phyloP scores from a whole-genome alignment of 768 basidiomycete genomes.

The Aureoboletus auriporus region DNA sequence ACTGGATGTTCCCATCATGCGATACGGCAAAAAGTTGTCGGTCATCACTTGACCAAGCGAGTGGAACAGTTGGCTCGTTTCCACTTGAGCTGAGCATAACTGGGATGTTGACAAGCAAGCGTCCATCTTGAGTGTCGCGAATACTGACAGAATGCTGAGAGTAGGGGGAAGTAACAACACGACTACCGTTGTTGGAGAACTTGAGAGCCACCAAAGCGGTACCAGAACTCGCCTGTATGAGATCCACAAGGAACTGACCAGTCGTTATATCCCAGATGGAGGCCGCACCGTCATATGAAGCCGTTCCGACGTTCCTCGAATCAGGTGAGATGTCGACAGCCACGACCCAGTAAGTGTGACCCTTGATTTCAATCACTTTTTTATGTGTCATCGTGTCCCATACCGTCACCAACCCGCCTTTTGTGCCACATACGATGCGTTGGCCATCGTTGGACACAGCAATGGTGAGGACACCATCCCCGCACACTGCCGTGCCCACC shows the following conservation, averaged over 20 bases:
- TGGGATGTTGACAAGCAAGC: conserved; percentile 6
- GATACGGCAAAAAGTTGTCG: conserved; percentile 9
- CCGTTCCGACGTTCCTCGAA: conserved; percentile 7
- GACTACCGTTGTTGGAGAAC: conserved; percentile 7
- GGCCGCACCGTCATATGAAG: conserved; percentile 10
- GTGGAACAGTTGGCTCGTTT: conserved; percentile 11
- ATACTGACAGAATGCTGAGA: conserved; percentile 10
- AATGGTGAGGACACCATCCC: conserved; percentile 7
- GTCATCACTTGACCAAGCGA: conserved; percentile 17
- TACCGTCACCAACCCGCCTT: conserved; percentile 9
- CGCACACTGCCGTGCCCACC: neutral
- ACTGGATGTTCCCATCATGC: conserved; percentile 4
- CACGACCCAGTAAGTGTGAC: conserved; percentile 9
- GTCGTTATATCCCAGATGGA: conserved; percentile 12
- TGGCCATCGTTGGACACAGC: conserved; percentile 9
- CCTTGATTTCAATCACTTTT: conserved; percentile 8
- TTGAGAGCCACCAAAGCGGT: conserved; percentile 8
- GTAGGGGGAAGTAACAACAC: conserved; percentile 6
- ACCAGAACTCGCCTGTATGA: neutral
- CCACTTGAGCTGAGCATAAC: conserved; percentile 10
- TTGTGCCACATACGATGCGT: conserved; percentile 9
- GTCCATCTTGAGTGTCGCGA: conserved; percentile 5
- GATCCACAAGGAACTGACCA: conserved; percentile 8
- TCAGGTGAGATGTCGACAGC: conserved; percentile 14
- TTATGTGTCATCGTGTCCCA: conserved; percentile 6